phyloP scores from a whole-genome alignment of 139 green algal species.

The Mesotaenium endlicherianum region DNA sequence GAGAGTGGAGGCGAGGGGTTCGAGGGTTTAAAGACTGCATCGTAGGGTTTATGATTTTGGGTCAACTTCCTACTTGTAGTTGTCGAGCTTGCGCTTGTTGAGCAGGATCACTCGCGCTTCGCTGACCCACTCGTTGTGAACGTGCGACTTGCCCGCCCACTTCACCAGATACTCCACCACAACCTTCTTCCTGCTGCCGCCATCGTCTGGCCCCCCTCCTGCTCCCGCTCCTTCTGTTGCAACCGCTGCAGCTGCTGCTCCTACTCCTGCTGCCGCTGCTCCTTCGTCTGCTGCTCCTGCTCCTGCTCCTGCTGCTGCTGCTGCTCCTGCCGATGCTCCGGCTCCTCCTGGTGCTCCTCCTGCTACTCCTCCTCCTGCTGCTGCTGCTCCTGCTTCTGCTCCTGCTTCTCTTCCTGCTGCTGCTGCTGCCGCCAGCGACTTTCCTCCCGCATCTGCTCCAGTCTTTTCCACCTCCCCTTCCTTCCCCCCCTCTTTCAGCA shows the following conservation, averaged over 20 bases:
- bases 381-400: background rate
- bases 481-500: background rate
- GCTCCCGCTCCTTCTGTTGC: background rate
- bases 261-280: background rate
- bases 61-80: slow-evolving; percentile 48
- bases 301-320: background rate
- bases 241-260: background rate
- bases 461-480: background rate
- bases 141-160: slow-evolving; percentile 36
- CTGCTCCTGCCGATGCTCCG: background rate
- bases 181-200: background rate
- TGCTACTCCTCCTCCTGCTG: background rate
- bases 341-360: background rate
- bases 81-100: slow-evolving; percentile 46
- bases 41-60: no score
- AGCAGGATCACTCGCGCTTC: slow-evolving; percentile 14
- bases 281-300: background rate
- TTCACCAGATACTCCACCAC: slow-evolving; percentile 48
- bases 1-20: no score
- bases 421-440: background rate
- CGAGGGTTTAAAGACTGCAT: no score
- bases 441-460: background rate
- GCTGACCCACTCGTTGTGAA: slow-evolving; percentile 43
- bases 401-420: no score
- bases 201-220: slow-evolving; percentile 6